Conservation (phyloP, 1,284 basidiomycete species). For the Athelia sp. region DNA sequence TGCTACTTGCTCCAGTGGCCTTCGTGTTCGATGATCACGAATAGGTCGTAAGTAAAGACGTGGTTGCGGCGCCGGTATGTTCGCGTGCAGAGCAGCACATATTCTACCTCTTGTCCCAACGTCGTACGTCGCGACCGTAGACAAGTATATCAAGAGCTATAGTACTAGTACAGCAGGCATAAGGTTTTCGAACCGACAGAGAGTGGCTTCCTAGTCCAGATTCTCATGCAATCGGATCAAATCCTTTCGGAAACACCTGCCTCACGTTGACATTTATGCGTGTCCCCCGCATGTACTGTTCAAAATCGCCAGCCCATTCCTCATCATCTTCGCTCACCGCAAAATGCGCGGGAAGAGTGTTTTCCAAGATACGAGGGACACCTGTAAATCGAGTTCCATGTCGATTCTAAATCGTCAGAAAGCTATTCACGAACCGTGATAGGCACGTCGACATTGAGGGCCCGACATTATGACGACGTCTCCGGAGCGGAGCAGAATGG, state of each 20-base stretch:
- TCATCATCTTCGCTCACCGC: conserved; percentile 20
- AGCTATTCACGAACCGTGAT: conserved; percentile 60
- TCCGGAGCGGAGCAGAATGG: conserved; percentile 81
- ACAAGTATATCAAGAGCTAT: no score
- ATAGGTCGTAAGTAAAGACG: no score
- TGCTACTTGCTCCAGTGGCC: no score
- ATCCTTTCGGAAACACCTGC: conserved; percentile 78
- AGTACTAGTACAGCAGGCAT: no score
- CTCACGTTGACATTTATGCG: conserved; percentile 89
- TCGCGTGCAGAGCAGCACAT: no score
- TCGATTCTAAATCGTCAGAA: background rate
- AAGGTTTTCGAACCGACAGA: no score
- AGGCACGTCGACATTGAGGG: conserved; percentile 73
- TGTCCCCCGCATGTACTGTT: conserved; percentile 57
- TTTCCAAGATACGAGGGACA: conserved; percentile 83
- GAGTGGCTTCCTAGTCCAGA: no score
- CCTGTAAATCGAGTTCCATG: conserved; percentile 36
- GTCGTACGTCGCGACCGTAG: no score
- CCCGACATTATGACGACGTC: conserved; percentile 93
- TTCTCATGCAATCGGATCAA: conserved; percentile 33
- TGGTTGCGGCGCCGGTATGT: no score
- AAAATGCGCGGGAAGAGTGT: conserved; percentile 68
- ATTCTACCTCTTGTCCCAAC: no score
- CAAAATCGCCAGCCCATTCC: conserved; percentile 54
- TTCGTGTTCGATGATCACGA: no score